phyloP scores from a whole-genome alignment of 495 filamentous ascomycete species.

The Clavariopsis aquatica region DNA sequence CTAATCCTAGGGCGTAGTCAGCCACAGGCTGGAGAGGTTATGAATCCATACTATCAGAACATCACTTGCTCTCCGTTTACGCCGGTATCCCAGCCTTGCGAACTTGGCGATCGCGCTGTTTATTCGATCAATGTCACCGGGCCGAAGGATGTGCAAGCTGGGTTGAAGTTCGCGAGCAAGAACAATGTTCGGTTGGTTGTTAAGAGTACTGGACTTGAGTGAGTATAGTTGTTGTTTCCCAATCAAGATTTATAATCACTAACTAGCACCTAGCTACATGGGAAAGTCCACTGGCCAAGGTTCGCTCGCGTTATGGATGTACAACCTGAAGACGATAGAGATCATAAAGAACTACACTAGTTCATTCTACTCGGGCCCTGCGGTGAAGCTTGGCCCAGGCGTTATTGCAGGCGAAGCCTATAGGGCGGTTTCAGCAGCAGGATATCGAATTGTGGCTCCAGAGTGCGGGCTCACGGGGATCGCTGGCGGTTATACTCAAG shows the following conservation, averaged over 20 bases:
- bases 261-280: constrained; percentile 10
- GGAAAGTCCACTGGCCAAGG: constrained; percentile 31
- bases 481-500: constrained; percentile 57
- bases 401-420: constrained; percentile 53
- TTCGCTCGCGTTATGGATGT: constrained; percentile 24
- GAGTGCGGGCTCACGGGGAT: constrained; percentile 48
- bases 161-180: constrained; percentile 53
- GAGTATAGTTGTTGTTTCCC: neutral
- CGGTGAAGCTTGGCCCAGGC: constrained; percentile 53
- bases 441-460: constrained; percentile 52
- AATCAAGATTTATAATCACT: neutral
- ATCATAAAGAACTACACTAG: constrained; percentile 18
- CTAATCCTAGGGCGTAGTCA: neutral
- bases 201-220: constrained; percentile 35
- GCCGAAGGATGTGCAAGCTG: constrained; percentile 50
- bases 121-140: constrained; percentile 56
- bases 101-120: constrained; percentile 57
- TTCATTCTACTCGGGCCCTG: constrained; percentile 47
- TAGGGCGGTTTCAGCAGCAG: constrained; percentile 45
- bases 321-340: constrained; percentile 19
- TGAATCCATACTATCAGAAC: constrained; percentile 52
- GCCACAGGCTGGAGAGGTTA: constrained; percentile 45
- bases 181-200: constrained; percentile 31
- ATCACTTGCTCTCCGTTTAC: constrained; percentile 60
- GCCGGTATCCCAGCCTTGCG: constrained; percentile 54